Conservation (phyloP, 371 early-diverging fungal species). For the Chytridium lagenaria region DNA sequence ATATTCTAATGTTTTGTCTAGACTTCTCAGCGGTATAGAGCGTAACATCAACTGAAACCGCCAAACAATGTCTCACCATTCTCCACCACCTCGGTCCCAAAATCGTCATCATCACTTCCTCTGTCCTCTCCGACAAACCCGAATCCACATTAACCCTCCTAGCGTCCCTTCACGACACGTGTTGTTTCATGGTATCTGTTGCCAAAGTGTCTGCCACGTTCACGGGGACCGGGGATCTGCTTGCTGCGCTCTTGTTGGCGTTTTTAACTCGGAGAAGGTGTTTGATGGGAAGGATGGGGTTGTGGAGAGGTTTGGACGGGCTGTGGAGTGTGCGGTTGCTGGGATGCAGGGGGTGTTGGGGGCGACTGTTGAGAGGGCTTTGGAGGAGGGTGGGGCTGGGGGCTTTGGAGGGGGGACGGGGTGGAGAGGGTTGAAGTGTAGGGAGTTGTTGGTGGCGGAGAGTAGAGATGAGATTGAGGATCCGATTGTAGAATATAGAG, state of each 20-base stretch:
- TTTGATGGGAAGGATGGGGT: not conserved
- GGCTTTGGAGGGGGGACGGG: not conserved
- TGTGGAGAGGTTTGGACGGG: constrained; percentile 11
- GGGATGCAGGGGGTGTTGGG: constrained; percentile 75
- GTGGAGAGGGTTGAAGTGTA: not conserved
- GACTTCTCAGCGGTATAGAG: constrained; percentile 18
- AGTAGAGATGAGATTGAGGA: constrained; percentile 16
- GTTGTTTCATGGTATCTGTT: constrained; percentile 70
- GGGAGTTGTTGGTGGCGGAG: not conserved
- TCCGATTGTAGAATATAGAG: not conserved
- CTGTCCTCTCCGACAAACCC: constrained; percentile 33
- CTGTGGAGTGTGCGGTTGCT: constrained; percentile 61
- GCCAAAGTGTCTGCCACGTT: constrained; percentile 79
- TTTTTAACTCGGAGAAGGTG: constrained; percentile 40
- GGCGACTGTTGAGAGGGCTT: constrained; percentile 65
- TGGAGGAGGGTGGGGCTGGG: constrained; percentile 41
- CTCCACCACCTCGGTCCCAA: constrained; percentile 73
- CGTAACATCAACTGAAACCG: constrained; percentile 61
- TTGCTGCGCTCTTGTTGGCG: constrained; percentile 78
- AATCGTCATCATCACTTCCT: constrained; percentile 79
- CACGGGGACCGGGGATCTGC: constrained; percentile 93
- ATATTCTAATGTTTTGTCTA: too few species aligned
- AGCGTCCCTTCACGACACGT: constrained; percentile 30
- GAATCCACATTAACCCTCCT: constrained; percentile 20
- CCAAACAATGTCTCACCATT: constrained; percentile 60